Base-by-base conservation (phyloP, 768 basidiomycete species). In the Kwoniella dendrophila region DNA sequence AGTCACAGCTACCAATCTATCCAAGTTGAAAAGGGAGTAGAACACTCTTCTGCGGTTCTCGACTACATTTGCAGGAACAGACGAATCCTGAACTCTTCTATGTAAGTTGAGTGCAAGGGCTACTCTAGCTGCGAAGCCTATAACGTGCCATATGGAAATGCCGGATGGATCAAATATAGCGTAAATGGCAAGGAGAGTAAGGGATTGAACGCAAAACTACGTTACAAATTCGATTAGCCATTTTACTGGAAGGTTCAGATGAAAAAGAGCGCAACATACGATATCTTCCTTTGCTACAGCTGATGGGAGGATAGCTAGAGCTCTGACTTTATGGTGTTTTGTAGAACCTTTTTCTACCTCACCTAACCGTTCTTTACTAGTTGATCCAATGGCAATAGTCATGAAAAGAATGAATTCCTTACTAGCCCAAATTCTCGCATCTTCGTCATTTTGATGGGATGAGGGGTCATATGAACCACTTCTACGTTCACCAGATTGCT, bases 361-460 rank as follows among this genome's bases (percentile, higher is more conserved):
- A 5, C 63, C 58, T 11, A 59, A 11, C 16, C 61, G 32, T 44
- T 70, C 64, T n/a, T 55, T 27, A n/a, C 57, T 57, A n/a, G 59
- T 61, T 2, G 61, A 65, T 3, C 71, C 71, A 24, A 73, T 64
- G 8, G 69, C 69, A 24, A 67, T 64, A 33, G 68, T 64, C 66
- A 73, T 64, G 58, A 70, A 66, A 12, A 73, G 16, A 41, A 66
- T 45, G 54, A 68, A 67, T n/a, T 71, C 67, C 44, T 66, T 68
- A 6, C 70, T 45, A 10, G 54, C 40, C 43, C 24, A 44, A 20
- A 47, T 12, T 29, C 56, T 57, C 1, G 27, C 43, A 24, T 55
- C 51, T n/a, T 52, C 36, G 18, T 48, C 24, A 1, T 14, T 12
- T 34, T 41, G 54, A 10, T 29, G 44, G 11, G n/a, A 24, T 27